These are phyloP conservation scores for Daedalea quercina DNA, from an alignment of 768 basidiomycete genomes.

Conservation along the genomic window DNA sequence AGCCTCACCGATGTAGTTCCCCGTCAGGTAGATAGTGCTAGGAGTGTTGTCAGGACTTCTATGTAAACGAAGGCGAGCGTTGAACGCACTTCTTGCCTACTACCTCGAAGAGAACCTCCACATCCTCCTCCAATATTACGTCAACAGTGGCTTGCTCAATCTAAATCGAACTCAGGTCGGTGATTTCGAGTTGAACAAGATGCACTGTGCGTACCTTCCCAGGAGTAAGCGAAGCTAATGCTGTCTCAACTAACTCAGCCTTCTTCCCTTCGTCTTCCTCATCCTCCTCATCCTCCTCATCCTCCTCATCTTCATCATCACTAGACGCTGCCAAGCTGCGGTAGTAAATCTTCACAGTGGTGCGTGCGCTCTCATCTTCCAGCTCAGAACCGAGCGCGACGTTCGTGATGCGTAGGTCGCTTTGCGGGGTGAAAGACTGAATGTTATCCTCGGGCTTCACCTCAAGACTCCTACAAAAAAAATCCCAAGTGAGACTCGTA, in stretches of 20 bases:
- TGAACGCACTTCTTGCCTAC: constrained; percentile 73
- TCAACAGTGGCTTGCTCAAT: constrained; percentile 72
- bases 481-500: constrained; percentile 1
- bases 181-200: not conserved
- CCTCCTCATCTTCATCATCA: constrained; percentile 37
- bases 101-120: constrained; percentile 59
- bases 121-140: constrained; percentile 61
- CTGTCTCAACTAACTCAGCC: constrained; percentile 35
- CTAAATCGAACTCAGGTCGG: constrained; percentile 33
- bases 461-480: constrained; percentile 47
- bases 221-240: constrained; percentile 75
- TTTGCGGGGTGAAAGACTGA: constrained; percentile 41
- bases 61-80: not conserved
- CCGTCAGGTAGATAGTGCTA: constrained; percentile 71
- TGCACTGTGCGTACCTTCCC: constrained; percentile 53
- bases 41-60: not conserved
- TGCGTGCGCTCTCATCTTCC: constrained; percentile 50
- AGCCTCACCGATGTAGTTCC: constrained; percentile 73
- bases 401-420: constrained; percentile 77
- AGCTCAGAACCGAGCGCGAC: constrained; percentile 73
- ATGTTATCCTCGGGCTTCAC: constrained; percentile 53
- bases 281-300: constrained; percentile 39
- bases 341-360: constrained; percentile 64
- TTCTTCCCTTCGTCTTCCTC: constrained; percentile 33
- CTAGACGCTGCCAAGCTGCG: constrained; percentile 32